A percentile compares a stretch with the other conserved stretches of the same genome.
Conservation (phyloP, 1,284 basidiomycete genomes). For the Erythrobasidium hasegawianum region DNA sequence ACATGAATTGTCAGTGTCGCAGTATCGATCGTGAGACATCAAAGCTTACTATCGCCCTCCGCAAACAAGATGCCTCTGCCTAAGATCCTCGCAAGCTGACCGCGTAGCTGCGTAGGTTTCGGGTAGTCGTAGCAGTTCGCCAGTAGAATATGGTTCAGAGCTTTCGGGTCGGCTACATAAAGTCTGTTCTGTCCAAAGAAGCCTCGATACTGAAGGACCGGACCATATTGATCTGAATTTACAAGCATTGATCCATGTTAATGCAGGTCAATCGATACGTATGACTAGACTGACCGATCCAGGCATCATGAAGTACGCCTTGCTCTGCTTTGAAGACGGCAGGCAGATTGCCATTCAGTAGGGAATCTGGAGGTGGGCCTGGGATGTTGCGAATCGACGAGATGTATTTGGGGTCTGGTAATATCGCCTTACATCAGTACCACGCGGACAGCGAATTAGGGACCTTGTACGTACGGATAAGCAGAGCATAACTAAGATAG, state of each 20-base stretch:
- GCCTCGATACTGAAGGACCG: slow-evolving; percentile 7
- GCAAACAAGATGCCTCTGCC: slow-evolving; percentile 47
- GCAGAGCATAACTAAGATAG: too few species aligned
- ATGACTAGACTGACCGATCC: background rate
- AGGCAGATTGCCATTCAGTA: slow-evolving; percentile 6
- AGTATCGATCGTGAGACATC: too few species aligned
- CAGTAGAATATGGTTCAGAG: slow-evolving; percentile 60
- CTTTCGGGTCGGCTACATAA: slow-evolving; percentile 60
- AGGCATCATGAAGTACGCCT: background rate
- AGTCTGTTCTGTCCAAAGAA: slow-evolving; percentile 53
- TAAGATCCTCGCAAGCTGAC: slow-evolving; percentile 53
- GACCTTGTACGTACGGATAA: background rate
- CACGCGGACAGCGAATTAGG: background rate
- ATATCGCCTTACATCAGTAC: background rate
- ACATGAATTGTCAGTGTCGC: too few species aligned
- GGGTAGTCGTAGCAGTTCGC: slow-evolving; percentile 61
- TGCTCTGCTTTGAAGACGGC: slow-evolving; percentile 6
- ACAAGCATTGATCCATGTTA: too few species aligned
- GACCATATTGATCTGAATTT: slow-evolving; percentile 17
- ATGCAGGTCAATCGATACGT: too few species aligned
- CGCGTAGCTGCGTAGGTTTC: slow-evolving; percentile 62
- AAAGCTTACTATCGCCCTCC: slow-evolving; percentile 44
- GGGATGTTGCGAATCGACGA: slow-evolving; percentile 9
- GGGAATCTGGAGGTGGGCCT: slow-evolving; percentile 2
- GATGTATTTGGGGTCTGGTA: background rate